A percentile compares a stretch with the other conserved stretches of the same genome.
These are phyloP conservation scores for Grigorovia yakushimaensis DNA, from an alignment of 805 yeast species.

Conservation along the genomic window DNA sequence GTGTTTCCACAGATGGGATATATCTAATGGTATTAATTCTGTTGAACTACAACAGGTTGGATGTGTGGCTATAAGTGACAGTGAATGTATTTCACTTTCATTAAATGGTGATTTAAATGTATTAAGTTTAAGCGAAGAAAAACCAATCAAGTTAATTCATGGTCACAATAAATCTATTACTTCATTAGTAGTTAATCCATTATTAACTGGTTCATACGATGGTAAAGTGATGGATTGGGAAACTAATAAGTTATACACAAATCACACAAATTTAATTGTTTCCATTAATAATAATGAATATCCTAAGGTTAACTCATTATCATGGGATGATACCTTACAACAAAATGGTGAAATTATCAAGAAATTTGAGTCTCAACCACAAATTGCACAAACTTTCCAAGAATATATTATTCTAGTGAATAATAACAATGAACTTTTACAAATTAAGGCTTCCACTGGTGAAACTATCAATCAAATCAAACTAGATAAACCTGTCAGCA, in stretches of 20 bases:
- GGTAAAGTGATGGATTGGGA: slow-evolving; percentile 63
- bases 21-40: slow-evolving; percentile 26
- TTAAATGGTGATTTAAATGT: slow-evolving; percentile 62
- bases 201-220: slow-evolving; percentile 68
- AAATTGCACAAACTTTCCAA: slow-evolving; percentile 25
- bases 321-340: slow-evolving; percentile 82
- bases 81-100: slow-evolving; percentile 50
- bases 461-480: slow-evolving; percentile 20
- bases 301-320: slow-evolving; percentile 41
- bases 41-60: slow-evolving; percentile 67
- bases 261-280: slow-evolving; percentile 61
- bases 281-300: slow-evolving; percentile 33
- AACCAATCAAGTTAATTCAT: slow-evolving; percentile 31
- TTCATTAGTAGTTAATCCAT: slow-evolving; percentile 33
- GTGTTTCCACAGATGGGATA: slow-evolving; percentile 40
- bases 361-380: slow-evolving; percentile 41
- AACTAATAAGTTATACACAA: slow-evolving; percentile 28
- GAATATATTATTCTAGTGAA: slow-evolving; percentile 36
- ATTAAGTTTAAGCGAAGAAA: slow-evolving; percentile 35
- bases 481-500: slow-evolving; percentile 34
- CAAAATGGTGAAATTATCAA: slow-evolving; percentile 17
- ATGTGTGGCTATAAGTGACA: slow-evolving; percentile 43
- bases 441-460: slow-evolving; percentile 29
- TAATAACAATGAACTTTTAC: slow-evolving; percentile 33
- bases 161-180: slow-evolving; percentile 87